phyloP scores from a whole-genome alignment of 208 protist species.

The Leishmania arabica region DNA sequence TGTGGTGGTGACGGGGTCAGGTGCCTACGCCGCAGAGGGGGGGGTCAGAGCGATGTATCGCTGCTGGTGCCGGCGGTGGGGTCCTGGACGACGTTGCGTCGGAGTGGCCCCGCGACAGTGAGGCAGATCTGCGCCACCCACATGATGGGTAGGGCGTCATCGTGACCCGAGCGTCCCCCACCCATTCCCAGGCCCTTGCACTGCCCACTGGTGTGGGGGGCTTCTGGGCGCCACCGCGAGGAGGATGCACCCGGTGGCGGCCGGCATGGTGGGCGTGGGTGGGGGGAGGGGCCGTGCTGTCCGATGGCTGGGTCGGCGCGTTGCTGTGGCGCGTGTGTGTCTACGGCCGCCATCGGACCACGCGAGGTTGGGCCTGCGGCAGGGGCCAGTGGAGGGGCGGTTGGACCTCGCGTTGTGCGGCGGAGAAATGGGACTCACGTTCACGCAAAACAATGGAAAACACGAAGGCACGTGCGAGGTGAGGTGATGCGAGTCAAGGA shows the following conservation, averaged over 20 bases:
- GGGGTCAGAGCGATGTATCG: not conserved
- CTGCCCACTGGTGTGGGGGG: not conserved
- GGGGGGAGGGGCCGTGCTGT: not conserved
- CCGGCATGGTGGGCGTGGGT: too few relatives aligned
- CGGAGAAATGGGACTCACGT: not conserved
- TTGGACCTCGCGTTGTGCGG: not conserved
- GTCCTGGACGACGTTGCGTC: not conserved
- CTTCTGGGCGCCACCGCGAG: not conserved
- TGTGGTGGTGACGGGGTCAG: not conserved
- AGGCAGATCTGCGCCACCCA: not conserved
- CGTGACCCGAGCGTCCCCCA: not conserved
- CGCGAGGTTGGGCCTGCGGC: too few relatives aligned
- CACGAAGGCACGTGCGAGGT: not conserved
- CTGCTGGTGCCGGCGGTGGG: not conserved
- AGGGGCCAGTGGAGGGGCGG: not conserved
- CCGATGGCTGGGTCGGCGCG: not conserved
- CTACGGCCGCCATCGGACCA: not conserved
- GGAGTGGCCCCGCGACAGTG: not conserved
- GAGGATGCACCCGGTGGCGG: not conserved
- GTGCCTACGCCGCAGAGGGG: not conserved
- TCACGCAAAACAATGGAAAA: not conserved
- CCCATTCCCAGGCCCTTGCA: too few relatives aligned
- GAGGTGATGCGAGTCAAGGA: not conserved
- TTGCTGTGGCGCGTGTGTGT: not conserved
- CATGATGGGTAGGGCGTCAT: not conserved